These are phyloP conservation scores for Chenopodium album DNA, from an alignment of 148 eudicot genomes.

Conservation along the genomic window DNA sequence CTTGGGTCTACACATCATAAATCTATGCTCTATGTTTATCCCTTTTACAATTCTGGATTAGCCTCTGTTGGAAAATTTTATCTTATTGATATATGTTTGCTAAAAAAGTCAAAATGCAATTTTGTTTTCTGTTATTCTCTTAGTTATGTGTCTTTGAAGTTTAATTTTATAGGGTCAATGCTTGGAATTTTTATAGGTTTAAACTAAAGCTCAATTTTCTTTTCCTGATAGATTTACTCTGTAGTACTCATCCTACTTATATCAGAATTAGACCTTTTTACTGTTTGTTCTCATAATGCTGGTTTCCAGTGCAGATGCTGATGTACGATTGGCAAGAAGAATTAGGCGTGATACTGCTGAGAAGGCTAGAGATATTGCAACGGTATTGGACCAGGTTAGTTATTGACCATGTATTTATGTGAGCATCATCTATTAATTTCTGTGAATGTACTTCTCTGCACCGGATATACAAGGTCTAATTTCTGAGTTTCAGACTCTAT, in stretches of 20 bases:
- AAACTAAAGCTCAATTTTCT: background rate
- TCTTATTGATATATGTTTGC: background rate
- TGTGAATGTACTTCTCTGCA: background rate
- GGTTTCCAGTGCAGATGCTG: slow-evolving; percentile 82
- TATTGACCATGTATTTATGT: background rate
- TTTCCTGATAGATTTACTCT: background rate
- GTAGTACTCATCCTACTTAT: background rate
- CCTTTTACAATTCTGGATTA: background rate
- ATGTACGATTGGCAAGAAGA: slow-evolving; percentile 92
- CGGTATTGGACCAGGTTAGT: slow-evolving; percentile 81
- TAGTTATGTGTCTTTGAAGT: slow-evolving; percentile 1
- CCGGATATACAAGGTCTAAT: background rate
- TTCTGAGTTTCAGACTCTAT: background rate
- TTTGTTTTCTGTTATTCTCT: background rate
- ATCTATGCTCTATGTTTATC: background rate
- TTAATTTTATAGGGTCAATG: background rate
- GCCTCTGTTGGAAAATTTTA: background rate
- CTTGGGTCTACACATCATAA: background rate
- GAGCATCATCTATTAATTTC: background rate
- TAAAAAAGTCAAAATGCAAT: background rate
- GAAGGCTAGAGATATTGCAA: slow-evolving; percentile 74
- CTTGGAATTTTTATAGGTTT: background rate
- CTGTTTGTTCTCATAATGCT: slow-evolving; percentile 32
- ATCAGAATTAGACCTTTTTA: slow-evolving; percentile 8
- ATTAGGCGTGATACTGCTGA: slow-evolving; percentile 86